Conservation (phyloP, 2,329 filamentous ascomycete species). For the Pezicula carpinea region DNA sequence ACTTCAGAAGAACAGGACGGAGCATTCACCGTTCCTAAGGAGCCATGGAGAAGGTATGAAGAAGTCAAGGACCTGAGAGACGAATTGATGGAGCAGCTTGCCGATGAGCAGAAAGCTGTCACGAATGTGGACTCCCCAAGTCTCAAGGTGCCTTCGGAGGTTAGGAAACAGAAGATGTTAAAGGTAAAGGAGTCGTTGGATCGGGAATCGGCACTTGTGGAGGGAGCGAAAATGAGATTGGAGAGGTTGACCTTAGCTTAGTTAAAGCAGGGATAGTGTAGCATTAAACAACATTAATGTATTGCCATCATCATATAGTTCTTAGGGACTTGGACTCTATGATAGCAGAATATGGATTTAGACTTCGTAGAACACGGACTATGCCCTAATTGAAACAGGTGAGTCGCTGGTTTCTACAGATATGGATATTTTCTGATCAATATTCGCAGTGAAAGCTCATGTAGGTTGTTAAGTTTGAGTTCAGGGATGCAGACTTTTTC, state of each 20-base stretch:
- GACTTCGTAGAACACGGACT: too few relatives aligned
- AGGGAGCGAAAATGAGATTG: constrained; percentile 59
- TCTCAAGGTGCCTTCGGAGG: constrained; percentile 48
- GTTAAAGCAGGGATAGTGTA: not conserved
- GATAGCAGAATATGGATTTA: too few relatives aligned
- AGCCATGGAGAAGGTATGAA: constrained; percentile 52
- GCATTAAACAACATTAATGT: not conserved
- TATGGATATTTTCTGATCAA: too few relatives aligned
- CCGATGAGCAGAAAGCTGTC: constrained; percentile 13
- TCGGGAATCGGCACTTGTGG: constrained; percentile 62
- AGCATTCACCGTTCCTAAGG: constrained; percentile 29
- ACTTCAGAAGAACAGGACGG: constrained; percentile 9
- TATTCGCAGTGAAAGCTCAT: too few relatives aligned
- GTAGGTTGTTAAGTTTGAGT: too few relatives aligned
- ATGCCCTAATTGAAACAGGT: too few relatives aligned
- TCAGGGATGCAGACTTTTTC: too few relatives aligned
- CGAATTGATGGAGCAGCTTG: constrained; percentile 43
- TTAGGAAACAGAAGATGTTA: constrained; percentile 57
- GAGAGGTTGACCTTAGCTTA: constrained; percentile 43
- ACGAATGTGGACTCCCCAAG: constrained; percentile 3
- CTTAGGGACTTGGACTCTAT: too few relatives aligned
- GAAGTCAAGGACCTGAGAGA: constrained; percentile 49
- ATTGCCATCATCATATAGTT: too few relatives aligned
- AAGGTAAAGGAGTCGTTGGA: constrained; percentile 61
- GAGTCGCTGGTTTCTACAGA: too few relatives aligned